These are phyloP conservation scores for Pyrenochaeta sp. DNA, from an alignment of 2,329 filamentous ascomycete species.

Conservation along the genomic window DNA sequence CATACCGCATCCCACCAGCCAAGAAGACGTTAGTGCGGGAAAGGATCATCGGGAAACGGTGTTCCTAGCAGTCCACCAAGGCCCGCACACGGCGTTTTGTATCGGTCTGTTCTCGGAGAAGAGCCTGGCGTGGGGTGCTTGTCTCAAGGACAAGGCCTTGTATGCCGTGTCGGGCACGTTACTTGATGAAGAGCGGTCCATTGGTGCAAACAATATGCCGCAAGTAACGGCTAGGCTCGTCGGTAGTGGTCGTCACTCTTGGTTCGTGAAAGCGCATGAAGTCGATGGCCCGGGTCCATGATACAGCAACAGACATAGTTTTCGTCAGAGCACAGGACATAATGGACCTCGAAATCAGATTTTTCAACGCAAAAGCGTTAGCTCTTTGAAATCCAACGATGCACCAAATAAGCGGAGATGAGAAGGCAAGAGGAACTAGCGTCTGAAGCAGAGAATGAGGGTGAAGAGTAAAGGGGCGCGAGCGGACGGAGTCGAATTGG, in stretches of 20 bases:
- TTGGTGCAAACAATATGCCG: slow-evolving; percentile 21
- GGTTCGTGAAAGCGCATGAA: slow-evolving; percentile 19
- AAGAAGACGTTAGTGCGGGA: slow-evolving; percentile 3
- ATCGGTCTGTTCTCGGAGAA: slow-evolving; percentile 27
- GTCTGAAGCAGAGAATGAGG: not conserved
- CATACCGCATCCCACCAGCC: slow-evolving; percentile 31
- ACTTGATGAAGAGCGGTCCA: slow-evolving; percentile 19
- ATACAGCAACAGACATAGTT: not conserved
- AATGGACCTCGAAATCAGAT: not conserved
- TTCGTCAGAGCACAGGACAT: not conserved
- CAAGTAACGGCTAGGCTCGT: slow-evolving; percentile 20
- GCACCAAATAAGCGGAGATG: not conserved
- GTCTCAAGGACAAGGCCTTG: slow-evolving; percentile 32
- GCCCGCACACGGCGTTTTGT: slow-evolving; percentile 22
- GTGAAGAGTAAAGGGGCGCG: not conserved
- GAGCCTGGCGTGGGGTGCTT: slow-evolving; percentile 33
- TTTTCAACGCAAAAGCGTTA: not conserved
- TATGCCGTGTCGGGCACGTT: slow-evolving; percentile 18
- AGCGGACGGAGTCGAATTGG: not conserved
- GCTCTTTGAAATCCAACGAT: not conserved
- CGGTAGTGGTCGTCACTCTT: slow-evolving; percentile 24
- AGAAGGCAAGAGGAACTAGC: not conserved
- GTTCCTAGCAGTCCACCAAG: slow-evolving; percentile 27
- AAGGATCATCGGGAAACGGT: slow-evolving; percentile 9
- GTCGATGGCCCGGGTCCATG: slow-evolving; percentile 5